Conservation (phyloP, 192 early-diverging fungal genomes). For the Kickxella alabastrina region DNA sequence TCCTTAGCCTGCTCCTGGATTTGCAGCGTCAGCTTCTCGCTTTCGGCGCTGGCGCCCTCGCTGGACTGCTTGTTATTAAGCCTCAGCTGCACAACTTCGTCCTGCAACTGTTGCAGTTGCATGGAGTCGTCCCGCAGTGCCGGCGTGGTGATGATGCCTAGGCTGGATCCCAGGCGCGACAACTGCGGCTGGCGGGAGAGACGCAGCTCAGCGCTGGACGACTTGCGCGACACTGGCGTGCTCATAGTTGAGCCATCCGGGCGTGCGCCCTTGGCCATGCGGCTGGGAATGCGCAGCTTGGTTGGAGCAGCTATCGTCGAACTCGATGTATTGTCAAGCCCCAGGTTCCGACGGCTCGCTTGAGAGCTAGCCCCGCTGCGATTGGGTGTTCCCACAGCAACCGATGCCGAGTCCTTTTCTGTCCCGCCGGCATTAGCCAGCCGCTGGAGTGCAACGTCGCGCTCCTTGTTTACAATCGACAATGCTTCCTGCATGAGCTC, state of each 20-base stretch:
- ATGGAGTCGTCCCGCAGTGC: neutral
- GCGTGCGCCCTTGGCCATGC: conserved; percentile 9
- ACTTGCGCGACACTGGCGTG: conserved; percentile 13
- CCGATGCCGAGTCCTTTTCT: conserved; percentile 1
- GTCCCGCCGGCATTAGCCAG: conserved; percentile 17
- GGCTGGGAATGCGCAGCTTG: conserved; percentile 39
- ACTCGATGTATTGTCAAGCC: conserved; percentile 6
- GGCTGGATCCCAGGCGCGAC: conserved; percentile 14
- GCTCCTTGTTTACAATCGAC: conserved; percentile 42
- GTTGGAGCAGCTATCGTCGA: conserved; percentile 17
- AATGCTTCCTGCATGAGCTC: conserved; percentile 44
- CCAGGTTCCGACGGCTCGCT: conserved; percentile 13
- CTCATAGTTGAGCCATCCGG: conserved; percentile 1
- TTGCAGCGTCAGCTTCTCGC: conserved; percentile 29
- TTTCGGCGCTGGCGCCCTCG: conserved; percentile 16
- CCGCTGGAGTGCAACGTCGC: conserved; percentile 40
- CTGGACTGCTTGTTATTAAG: conserved; percentile 11
- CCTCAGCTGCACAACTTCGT: conserved; percentile 22
- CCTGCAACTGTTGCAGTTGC: conserved; percentile 14
- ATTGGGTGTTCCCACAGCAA: neutral
- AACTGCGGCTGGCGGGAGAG: neutral
- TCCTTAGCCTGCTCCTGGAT: conserved; percentile 47
- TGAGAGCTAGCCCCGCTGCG: neutral
- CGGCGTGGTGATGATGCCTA: neutral
- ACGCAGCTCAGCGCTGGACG: conserved; percentile 11